Evolutionary conservation across 2,329 filamentous ascomycete genomes (phyloP), one percentile per base, ranked within the genome.

Genomic region (Thielaviopsis cerberus): DNA sequence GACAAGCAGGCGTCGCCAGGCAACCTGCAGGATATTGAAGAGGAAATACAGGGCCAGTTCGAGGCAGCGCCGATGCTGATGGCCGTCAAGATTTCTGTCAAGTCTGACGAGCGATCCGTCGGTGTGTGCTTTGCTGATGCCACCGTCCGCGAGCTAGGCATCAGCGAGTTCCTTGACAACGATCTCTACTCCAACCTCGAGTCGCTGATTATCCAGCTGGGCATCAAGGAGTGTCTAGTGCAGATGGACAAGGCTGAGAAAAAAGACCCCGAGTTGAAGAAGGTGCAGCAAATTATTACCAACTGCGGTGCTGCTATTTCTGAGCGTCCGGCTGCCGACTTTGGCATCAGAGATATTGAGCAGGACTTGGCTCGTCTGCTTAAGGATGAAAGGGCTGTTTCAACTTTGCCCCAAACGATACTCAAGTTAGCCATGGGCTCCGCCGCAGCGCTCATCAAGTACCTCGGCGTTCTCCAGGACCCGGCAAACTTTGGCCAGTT

Each of bases 151-250:
- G 92, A 98, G 73, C 78, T 98, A 1, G 92, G 92, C 8, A 89
- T 98, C 57, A 95, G 88, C 74, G 94, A 98, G 68, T 98, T 98
- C 63, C 79, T 95, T n/a, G 92, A 98, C 75, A 98, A 97, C 67
- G 92, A 98, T 67, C 76, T 96, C 10, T 98, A 94, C 73, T 97
- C 91, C 56, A 98, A 98, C 69, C 94, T 98, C 64, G 92, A 98
- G 72, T 89, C 90, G 2, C 77, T 98, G 20, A 80, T 98, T 56
- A 98, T 98, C 63, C 94, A 98, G 68, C 80, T 98, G 2, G 92
- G 92, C 5, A 88, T 96, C 22, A 92, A 89, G 67, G 92, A 98
- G 69, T 96, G 90, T 66, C 73, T 98, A 27, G 72, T 98, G n/a
- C 85, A 88, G 65, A 72, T 81, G 22, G 90, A 97, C 66, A 85